phyloP scores from a whole-genome alignment of 2,329 filamentous ascomycete genomes.

The Epichloe sibirici region DNA sequence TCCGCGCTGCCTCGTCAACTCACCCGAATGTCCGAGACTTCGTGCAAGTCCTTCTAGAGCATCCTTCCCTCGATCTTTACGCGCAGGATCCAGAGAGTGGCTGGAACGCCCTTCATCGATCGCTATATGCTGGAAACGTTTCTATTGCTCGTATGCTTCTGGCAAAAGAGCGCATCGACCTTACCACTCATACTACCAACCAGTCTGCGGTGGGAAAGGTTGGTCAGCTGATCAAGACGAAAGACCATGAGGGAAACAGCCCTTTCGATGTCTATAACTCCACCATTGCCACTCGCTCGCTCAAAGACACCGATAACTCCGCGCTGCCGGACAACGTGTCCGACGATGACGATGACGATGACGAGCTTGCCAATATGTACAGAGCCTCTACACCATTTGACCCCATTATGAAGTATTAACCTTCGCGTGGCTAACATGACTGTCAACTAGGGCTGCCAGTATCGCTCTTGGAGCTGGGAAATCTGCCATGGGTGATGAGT shows the following conservation, averaged over 20 bases:
- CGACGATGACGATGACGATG: conserved; percentile 39
- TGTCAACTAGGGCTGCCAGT: conserved; percentile 10
- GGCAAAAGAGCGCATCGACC: conserved; percentile 59
- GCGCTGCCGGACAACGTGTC: conserved; percentile 40
- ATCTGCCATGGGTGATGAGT: conserved; percentile 54
- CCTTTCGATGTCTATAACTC: conserved; percentile 87
- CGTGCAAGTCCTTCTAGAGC: conserved; percentile 65
- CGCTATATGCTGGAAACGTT: conserved; percentile 81
- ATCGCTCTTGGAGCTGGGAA: conserved; percentile 9
- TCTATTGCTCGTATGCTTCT: conserved; percentile 74
- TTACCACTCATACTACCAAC: conserved; percentile 44
- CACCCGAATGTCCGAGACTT: conserved; percentile 59
- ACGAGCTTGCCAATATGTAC: conserved; percentile 17
- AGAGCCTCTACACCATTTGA: conserved; percentile 7
- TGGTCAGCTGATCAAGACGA: conserved; percentile 79
- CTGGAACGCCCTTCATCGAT: conserved; percentile 89
- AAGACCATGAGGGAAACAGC: conserved; percentile 88
- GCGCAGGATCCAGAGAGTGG: conserved; percentile 81
- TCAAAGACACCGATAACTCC: conserved; percentile 36
- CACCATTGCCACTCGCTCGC: conserved; percentile 68
- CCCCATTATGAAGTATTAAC: neutral
- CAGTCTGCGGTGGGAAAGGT: conserved; percentile 47
- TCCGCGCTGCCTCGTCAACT: conserved; percentile 70
- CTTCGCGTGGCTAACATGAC: neutral
- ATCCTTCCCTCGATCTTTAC: conserved; percentile 77